A percentile compares a stretch with the other conserved stretches of the same genome.
Conservation (phyloP, 345 rosid genomes). For the Hibiscus tridactylites region DNA sequence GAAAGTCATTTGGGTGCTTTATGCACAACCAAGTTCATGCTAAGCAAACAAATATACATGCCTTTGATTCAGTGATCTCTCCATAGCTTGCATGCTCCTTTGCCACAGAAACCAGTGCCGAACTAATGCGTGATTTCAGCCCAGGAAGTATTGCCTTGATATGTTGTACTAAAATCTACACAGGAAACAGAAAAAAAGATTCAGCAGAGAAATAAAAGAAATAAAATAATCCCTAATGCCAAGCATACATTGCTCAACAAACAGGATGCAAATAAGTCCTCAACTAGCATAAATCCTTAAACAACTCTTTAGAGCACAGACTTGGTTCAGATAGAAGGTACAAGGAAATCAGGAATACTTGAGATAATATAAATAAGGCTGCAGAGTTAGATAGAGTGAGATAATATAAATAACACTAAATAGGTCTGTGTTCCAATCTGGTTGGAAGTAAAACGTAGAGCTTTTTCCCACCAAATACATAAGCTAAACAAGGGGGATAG, state of each 20-base stretch:
- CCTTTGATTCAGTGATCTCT: conserved; percentile 87
- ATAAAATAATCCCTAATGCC: neutral
- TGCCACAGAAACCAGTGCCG: conserved; percentile 65
- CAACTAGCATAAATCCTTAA: neutral
- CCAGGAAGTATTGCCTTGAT: conserved; percentile 76
- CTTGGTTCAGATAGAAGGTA: neutral
- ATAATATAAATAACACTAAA: neutral
- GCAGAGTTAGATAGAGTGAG: neutral
- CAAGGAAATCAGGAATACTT: neutral
- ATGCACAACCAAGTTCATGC: neutral
- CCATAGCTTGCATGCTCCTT: conserved; percentile 94
- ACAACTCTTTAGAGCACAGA: neutral
- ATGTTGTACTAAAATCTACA: conserved; percentile 84
- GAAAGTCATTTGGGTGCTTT: neutral
- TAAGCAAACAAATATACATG: conserved; percentile 11
- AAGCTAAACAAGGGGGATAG: neutral
- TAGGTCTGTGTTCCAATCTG: neutral
- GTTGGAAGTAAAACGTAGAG: neutral
- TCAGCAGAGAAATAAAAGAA: neutral
- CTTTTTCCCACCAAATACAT: neutral
- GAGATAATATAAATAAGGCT: neutral
- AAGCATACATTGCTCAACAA: neutral
- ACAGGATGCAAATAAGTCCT: neutral
- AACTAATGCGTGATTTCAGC: conserved; percentile 68
- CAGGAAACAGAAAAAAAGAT: conserved; percentile 4